These are phyloP conservation scores for Macrocybe sp. DNA, from an alignment of 1,284 basidiomycete genomes.

Conservation along the genomic window DNA sequence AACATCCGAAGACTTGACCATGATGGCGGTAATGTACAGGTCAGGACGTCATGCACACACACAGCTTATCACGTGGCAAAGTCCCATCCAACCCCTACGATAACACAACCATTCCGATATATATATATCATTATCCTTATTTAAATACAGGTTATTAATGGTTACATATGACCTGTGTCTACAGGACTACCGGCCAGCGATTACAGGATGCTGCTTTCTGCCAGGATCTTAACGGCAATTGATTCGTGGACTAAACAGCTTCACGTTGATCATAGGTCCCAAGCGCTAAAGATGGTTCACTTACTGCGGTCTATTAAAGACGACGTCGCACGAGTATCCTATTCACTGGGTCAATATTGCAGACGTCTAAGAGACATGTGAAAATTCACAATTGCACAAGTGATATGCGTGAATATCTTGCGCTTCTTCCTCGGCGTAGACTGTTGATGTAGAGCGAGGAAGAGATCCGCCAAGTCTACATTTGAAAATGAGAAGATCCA, in stretches of 20 bases:
- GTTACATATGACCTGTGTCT: slow-evolving; percentile 4
- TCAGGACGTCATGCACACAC: not conserved
- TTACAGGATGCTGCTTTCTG: slow-evolving; percentile 29
- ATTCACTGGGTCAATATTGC: slow-evolving; percentile 5
- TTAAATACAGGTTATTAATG: not conserved
- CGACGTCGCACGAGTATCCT: slow-evolving; percentile 48
- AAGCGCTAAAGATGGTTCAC: slow-evolving; percentile 12
- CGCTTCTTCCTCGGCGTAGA: slow-evolving; percentile 36
- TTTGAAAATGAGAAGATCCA: not conserved
- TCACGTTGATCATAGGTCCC: not conserved
- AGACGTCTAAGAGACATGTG: not conserved
- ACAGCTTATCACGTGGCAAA: too few species aligned
- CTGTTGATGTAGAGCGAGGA: slow-evolving; percentile 44
- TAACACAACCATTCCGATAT: too few species aligned
- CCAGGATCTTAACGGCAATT: slow-evolving; percentile 30
- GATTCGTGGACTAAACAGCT: slow-evolving; percentile 37
- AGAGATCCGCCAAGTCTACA: slow-evolving; percentile 45
- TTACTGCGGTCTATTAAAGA: slow-evolving; percentile 41
- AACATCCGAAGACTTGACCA: slow-evolving; percentile 51
- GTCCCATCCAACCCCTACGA: too few species aligned
- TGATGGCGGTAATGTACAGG: slow-evolving; percentile 16
- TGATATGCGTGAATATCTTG: slow-evolving; percentile 46
- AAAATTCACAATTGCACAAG: slow-evolving; percentile 47
- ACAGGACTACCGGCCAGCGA: not conserved
- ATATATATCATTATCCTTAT: too few species aligned